Evolutionary conservation across 1,139 yeast species (phyloP).

Genomic region (Debaryomyces sp.): DNA sequence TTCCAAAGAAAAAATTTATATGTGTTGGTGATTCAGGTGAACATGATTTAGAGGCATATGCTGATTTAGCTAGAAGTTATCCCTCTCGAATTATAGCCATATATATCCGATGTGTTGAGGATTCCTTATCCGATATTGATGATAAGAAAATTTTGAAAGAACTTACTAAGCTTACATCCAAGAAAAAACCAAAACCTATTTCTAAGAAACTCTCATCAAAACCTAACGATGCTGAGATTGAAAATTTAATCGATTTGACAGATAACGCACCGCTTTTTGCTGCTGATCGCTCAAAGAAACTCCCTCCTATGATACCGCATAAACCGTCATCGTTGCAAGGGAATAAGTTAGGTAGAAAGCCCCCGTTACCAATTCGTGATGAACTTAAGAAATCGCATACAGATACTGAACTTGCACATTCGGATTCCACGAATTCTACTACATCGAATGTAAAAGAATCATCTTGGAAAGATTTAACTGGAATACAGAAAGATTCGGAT

Average conservation of each 20-base stretch:
- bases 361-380: slow-evolving; percentile 24
- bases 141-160: slow-evolving; percentile 45
- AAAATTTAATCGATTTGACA: slow-evolving; percentile 40
- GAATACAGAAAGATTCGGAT: not conserved
- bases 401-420: slow-evolving; percentile 7
- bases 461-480: slow-evolving; percentile 2
- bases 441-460: not conserved
- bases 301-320: slow-evolving; percentile 44
- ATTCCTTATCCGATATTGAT: slow-evolving; percentile 60
- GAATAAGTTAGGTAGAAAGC: slow-evolving; percentile 21
- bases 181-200: not conserved
- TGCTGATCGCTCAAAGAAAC: slow-evolving; percentile 20
- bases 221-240: slow-evolving; percentile 17
- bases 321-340: slow-evolving; percentile 41
- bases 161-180: slow-evolving; percentile 19
- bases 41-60: slow-evolving; percentile 89
- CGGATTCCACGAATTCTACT: not conserved
- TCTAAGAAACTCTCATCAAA: not conserved
- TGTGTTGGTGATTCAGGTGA: slow-evolving; percentile 97
- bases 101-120: slow-evolving; percentile 77
- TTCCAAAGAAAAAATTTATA: slow-evolving; percentile 75
- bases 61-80: slow-evolving; percentile 60
- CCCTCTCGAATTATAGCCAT: slow-evolving; percentile 74
- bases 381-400: slow-evolving; percentile 8
- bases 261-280: slow-evolving; percentile 19